Base-by-base conservation (phyloP, 2,329 filamentous ascomycete genomes). In the Mycocentrospora acerina region DNA sequence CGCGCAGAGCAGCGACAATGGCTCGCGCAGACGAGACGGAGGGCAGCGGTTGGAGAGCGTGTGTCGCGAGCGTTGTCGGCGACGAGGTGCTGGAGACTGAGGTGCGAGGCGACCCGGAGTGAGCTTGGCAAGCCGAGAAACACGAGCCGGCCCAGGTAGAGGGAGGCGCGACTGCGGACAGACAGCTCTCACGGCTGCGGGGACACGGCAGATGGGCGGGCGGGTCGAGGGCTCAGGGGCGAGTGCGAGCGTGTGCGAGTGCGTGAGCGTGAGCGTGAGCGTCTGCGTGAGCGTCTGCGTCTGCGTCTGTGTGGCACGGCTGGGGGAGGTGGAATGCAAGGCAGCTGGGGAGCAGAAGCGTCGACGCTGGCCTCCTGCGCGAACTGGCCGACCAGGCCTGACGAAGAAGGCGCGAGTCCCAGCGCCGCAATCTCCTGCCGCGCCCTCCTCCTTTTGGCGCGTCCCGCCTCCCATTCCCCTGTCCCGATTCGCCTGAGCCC, bases 101-200 rank as follows among this genome's bases (percentile, higher is more conserved):
- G 59, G 58, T 64, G 56, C 56, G 54, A 53, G 48, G 53, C 51
- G 53, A 50, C 55, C 47, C 48, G 52, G 46, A 50, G 43, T 38
- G 44, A 47, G 51, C 53, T 54, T 54, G 53, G 54, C 50, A 55
- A 62, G 52, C 58, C 60, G 58, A 61, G 53, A 53, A 49, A 48
- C 55, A 51, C 53, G 49, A 46, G 44, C 48, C 48, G 51, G 41
- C 42, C 53, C 49, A 45, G 46, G 55, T 43, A 51, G 42, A 38
- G 42, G 15, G 24, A 24, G 33, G 14, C 14, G 26, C 41, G 28
- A 31, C 37, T n/a, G n/a, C n/a, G n/a, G 29, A 32, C 24, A 26
- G 17, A 24, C 28, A 28, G 19, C 32, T 25, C 17, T 13, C 17
- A 22, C 24, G 27, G 24, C 9, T 27, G 35, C 28, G 35, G 29